Evolutionary conservation across 1,284 basidiomycete genomes (phyloP), one percentile per base, ranked within the genome.

Genomic region (Coniophora puteana): DNA sequence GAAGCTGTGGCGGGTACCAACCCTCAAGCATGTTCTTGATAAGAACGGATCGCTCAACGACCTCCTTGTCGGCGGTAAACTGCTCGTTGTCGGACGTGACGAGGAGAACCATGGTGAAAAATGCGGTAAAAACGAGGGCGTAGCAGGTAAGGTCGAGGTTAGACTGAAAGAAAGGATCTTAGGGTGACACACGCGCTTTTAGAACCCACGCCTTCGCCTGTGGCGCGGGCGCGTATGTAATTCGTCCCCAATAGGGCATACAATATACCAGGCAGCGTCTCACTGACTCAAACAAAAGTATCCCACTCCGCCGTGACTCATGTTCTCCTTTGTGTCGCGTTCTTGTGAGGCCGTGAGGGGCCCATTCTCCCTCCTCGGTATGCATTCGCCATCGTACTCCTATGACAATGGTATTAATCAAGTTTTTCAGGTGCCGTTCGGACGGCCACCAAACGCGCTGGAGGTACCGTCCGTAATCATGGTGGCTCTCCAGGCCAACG

Each of bases 11-110:
- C 39, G 44, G 44, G 18, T 27, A 17, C 71, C 57, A 61, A 94
- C 95, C 95, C 68, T 99, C 96, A 46, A 99, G 86, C 95, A 99
- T 97, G 74, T 96, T 93, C 78, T 96, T 97, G 71, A 99, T 96
- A 55, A 99, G 82, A 14, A 95, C 89, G 51, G 85, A 91, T 62
- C 94, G 89, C 72, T 93, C 91, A 44, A 93, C 93, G 44, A 99
- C 90, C 51, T 95, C 91, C 66, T 87, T 89, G 62, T 97, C 93
- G 51, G 95, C 90, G 48, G 79, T 79, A 69, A 97, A 99, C 52
- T 89, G 80, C 68, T 98, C 95, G 57, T 93, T 94, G 68, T 99
- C 95, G 35, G 95, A 97, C 37, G 94, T 89, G 58, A 83, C 79
- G 65, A 90, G 83, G 53, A 80, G 74, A 59, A 89, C 83, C 85